A percentile compares a stretch with the other conserved stretches of the same genome.
These are phyloP conservation scores for Yarrowia keelungensis DNA, from an alignment of 805 yeast genomes.

Conservation along the genomic window DNA sequence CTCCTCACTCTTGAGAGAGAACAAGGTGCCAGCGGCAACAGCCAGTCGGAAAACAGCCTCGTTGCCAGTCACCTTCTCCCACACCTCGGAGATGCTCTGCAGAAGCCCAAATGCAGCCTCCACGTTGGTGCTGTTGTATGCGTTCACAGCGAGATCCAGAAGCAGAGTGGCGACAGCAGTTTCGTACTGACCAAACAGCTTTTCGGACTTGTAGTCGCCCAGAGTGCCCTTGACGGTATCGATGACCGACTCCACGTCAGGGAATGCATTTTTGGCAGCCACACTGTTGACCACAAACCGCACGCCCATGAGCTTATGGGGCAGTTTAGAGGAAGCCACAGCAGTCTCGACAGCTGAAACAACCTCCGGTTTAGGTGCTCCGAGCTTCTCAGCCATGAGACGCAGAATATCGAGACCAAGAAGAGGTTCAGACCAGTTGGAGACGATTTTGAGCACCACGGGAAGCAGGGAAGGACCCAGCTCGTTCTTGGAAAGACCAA, in stretches of 20 bases:
- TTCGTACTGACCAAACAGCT: conserved; percentile 36
- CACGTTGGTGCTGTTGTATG: conserved; percentile 48
- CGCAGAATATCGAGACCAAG: conserved; percentile 69
- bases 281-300: conserved; percentile 61
- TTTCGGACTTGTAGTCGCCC: conserved; percentile 40
- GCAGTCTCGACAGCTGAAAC: conserved; percentile 45
- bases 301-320: conserved; percentile 62
- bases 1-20: conserved; percentile 44
- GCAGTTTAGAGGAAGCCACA: conserved; percentile 47
- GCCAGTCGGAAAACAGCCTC: conserved; percentile 74
- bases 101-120: conserved; percentile 45
- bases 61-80: conserved; percentile 52
- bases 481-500: conserved; percentile 40
- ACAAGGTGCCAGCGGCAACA: conserved; percentile 68
- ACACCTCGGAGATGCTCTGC: conserved; percentile 49
- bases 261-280: conserved; percentile 43
- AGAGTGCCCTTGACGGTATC: conserved; percentile 43
- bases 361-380: conserved; percentile 50
- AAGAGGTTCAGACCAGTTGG: conserved; percentile 59
- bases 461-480: conserved; percentile 49
- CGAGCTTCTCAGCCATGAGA: conserved; percentile 54
- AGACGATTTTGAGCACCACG: conserved; percentile 53
- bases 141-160: conserved; percentile 54
- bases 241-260: conserved; percentile 24
- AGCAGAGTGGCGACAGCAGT: conserved; percentile 58